phyloP scores from a whole-genome alignment of 768 basidiomycete genomes.

The Tulasnella sp. region DNA sequence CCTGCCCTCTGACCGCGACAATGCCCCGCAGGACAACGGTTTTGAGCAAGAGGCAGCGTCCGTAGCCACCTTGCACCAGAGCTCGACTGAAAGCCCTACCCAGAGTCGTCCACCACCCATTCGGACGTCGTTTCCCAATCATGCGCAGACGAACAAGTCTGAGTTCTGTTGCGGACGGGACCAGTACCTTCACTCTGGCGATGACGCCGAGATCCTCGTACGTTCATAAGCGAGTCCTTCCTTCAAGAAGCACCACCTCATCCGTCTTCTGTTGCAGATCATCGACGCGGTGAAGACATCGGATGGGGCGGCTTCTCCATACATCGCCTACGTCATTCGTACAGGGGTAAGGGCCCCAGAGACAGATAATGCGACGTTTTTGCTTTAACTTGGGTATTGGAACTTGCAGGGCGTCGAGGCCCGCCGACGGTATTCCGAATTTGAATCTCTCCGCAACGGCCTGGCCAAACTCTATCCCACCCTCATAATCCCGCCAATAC shows the following conservation, averaged over 20 bases:
- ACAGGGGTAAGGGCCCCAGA: slow-evolving; percentile 60
- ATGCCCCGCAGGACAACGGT: background rate
- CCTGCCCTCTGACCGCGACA: slow-evolving; percentile 3
- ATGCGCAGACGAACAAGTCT: slow-evolving; percentile 45
- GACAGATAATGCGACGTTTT: background rate
- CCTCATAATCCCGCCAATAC: slow-evolving; percentile 94
- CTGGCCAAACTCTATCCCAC: slow-evolving; percentile 90
- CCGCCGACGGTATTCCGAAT: slow-evolving; percentile 92
- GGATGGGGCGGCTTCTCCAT: slow-evolving; percentile 78
- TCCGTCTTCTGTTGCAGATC: slow-evolving; percentile 53
- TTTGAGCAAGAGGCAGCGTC: background rate
- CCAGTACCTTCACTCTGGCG: slow-evolving; percentile 68
- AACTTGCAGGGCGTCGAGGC: slow-evolving; percentile 65
- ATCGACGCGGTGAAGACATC: slow-evolving; percentile 94
- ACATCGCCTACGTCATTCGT: slow-evolving; percentile 90
- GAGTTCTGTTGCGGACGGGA: slow-evolving; percentile 78
- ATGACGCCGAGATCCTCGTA: slow-evolving; percentile 76
- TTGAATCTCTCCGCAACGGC: slow-evolving; percentile 82
- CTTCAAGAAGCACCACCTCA: slow-evolving; percentile 26
- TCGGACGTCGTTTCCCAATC: slow-evolving; percentile 4
- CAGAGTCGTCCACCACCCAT: background rate
- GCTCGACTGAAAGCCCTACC: background rate
- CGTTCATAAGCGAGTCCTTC: slow-evolving; percentile 31
- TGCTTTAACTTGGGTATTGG: slow-evolving; percentile 7
- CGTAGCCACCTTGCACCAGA: slow-evolving; percentile 3